Conservation (phyloP, 441 rosid genomes). For the Gossypium trilobum region DNA sequence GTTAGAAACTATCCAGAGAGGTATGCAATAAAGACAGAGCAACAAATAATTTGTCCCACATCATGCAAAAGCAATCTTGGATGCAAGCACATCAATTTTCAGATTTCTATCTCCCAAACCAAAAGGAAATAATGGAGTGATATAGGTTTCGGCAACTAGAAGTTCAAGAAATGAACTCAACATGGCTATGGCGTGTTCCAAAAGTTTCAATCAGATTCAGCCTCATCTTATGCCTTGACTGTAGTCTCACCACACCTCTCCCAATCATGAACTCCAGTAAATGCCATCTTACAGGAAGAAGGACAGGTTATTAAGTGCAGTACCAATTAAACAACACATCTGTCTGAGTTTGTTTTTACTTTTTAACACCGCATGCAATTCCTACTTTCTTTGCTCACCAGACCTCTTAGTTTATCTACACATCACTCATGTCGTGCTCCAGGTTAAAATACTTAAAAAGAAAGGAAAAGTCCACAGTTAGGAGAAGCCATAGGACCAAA, state of each 20-base stretch:
- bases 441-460: not conserved
- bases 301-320: not conserved
- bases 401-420: not conserved
- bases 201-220: not conserved
- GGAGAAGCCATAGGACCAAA: not conserved
- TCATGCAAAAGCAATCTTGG: constrained; percentile 1
- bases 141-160: not conserved
- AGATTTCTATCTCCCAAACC: not conserved
- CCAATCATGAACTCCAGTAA: not conserved
- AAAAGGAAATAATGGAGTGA: not conserved
- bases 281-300: not conserved
- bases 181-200: not conserved
- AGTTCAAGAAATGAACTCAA: not conserved
- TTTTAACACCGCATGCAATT: not conserved
- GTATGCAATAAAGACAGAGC: constrained; percentile 5
- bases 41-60: not conserved
- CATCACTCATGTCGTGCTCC: not conserved
- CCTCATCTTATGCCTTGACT: not conserved
- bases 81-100: not conserved
- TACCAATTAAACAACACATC: not conserved
- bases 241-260: not conserved
- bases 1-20: not conserved
- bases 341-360: not conserved
- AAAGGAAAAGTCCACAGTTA: not conserved
- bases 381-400: not conserved